Evolutionary conservation across 2,329 filamentous ascomycete species (phyloP).

Genomic region (Penicillium nordicum): DNA sequence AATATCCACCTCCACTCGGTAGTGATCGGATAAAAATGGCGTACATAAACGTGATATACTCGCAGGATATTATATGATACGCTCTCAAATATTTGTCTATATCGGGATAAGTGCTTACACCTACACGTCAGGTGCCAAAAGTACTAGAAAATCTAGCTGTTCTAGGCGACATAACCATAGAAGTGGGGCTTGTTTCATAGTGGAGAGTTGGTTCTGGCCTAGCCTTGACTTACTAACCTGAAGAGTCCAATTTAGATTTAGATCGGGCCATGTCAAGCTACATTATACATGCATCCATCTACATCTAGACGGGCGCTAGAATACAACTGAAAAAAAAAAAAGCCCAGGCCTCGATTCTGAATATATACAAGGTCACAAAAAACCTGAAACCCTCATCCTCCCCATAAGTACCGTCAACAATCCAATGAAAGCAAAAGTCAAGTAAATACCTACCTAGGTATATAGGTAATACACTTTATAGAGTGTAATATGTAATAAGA

Average conservation of each 20-base stretch:
- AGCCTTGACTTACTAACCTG: background rate
- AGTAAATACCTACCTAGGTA: no score
- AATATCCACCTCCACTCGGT: background rate
- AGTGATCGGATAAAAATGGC: conserved; percentile 1
- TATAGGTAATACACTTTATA: background rate
- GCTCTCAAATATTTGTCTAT: background rate
- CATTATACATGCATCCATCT: background rate
- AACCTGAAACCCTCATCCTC: background rate
- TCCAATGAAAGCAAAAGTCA: background rate
- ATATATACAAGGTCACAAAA: background rate
- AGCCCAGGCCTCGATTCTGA: background rate
- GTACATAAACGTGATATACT: conserved; percentile 2
- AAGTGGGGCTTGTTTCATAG: background rate
- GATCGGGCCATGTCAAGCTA: background rate
- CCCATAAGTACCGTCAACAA: background rate
- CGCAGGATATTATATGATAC: background rate
- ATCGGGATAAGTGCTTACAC: conserved; percentile 9
- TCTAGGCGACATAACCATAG: background rate
- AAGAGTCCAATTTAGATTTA: background rate
- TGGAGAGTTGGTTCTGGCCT: background rate
- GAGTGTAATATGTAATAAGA: no score
- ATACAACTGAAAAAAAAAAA: background rate
- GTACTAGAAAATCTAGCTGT: background rate
- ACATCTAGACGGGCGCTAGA: background rate
- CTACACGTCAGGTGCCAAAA: conserved; percentile 7